These are phyloP conservation scores for Mallotus nudiflorus DNA, from an alignment of 345 rosid genomes.

Conservation along the genomic window DNA sequence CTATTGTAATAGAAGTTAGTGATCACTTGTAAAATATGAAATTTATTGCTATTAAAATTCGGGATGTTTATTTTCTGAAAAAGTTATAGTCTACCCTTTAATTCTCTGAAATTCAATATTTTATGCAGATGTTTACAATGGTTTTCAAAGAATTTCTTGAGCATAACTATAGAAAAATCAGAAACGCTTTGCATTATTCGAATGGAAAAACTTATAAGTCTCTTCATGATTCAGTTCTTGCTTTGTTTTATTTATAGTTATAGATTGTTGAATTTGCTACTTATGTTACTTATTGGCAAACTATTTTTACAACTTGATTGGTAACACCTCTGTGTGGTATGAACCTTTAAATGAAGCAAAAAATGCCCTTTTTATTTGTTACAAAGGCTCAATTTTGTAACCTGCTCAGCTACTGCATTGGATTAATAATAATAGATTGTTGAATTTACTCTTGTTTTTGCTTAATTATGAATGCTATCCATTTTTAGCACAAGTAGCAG, in stretches of 20 bases:
- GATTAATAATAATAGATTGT: no score
- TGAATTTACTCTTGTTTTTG: no score
- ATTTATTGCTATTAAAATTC: not conserved
- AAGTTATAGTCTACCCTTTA: not conserved
- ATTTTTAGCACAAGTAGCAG: no score
- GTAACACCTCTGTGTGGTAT: not conserved
- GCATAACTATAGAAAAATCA: not conserved
- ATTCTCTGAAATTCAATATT: not conserved
- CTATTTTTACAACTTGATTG: not conserved
- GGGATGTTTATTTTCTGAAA: no score
- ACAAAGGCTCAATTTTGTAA: not conserved
- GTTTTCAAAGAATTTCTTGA: not conserved
- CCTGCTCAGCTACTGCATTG: not conserved
- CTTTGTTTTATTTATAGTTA: not conserved
- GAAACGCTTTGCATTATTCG: not conserved
- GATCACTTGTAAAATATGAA: not conserved
- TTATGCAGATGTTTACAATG: not conserved
- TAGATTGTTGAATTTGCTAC: not conserved
- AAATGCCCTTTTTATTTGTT: not conserved
- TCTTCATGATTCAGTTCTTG: not conserved
- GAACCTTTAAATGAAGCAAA: not conserved
- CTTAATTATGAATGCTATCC: no score
- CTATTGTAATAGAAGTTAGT: not conserved
- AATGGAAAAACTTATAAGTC: not conserved
- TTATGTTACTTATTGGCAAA: not conserved